Conservation (phyloP, 805 yeast genomes). For the Saccharomycopsis fibuligera region DNA sequence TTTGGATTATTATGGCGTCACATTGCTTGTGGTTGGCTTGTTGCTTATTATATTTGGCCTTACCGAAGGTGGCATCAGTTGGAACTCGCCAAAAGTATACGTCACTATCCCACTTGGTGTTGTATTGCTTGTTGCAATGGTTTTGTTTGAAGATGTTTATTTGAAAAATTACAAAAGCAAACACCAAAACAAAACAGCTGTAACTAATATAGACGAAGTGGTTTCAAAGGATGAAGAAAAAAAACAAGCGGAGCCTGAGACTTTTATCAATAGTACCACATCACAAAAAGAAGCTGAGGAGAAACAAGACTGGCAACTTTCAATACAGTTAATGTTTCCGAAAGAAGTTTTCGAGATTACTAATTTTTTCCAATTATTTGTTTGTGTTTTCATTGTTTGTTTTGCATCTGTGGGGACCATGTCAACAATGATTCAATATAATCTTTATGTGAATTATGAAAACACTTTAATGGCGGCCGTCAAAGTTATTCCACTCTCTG, state of each 20-base stretch:
- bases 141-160: conserved; percentile 29
- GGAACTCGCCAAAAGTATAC: conserved; percentile 37
- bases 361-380: conserved; percentile 8
- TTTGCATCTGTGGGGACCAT: conserved; percentile 1
- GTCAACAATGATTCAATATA: conserved; percentile 2
- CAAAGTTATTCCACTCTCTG: conserved; percentile 10
- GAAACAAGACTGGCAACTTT: conserved; percentile 22
- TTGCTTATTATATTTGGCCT: conserved; percentile 37
- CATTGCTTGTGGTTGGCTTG: conserved; percentile 31
- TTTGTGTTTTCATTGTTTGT: background rate
- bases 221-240: background rate
- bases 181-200: background rate
- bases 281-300: background rate
- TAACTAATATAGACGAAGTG: background rate
- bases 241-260: background rate
- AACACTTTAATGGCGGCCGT: conserved; percentile 5
- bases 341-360: conserved; percentile 8
- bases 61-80: conserved; percentile 39
- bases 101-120: conserved; percentile 37
- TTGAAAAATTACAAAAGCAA: conserved; percentile 20
- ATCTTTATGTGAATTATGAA: conserved; percentile 7
- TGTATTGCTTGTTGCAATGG: conserved; percentile 25
- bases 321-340: conserved; percentile 9
- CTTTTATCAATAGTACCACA: too few relatives aligned
- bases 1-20: conserved; percentile 33